Percentiles rank a stretch among this genome's conserved stretches.
Evolutionary conservation across 805 yeast species (phyloP).

Genomic region (Spathaspora boniae): DNA sequence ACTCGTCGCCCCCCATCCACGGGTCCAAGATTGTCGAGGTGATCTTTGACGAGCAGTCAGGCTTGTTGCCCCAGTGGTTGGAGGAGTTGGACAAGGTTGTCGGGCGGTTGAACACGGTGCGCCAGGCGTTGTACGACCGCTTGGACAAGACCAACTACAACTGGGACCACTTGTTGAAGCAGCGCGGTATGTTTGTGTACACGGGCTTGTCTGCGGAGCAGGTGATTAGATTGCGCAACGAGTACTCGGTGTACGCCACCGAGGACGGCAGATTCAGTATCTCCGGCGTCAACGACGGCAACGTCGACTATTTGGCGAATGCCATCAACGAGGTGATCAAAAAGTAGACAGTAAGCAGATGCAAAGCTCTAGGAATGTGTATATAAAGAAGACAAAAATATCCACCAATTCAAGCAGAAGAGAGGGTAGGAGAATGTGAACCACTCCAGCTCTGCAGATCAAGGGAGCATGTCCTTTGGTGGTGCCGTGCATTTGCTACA

Average conservation of each 20-base stretch:
- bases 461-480: no score
- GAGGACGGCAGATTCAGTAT: constrained; percentile 88
- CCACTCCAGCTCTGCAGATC: no score
- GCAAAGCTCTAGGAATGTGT: neutral
- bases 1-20: constrained; percentile 92
- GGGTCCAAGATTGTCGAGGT: constrained; percentile 87
- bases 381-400: constrained; percentile 5
- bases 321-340: constrained; percentile 52
- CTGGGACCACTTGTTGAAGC: constrained; percentile 86
- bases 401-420: no score
- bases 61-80: constrained; percentile 72
- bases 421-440: no score
- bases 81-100: constrained; percentile 76
- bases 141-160: constrained; percentile 60
- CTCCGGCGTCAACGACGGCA: constrained; percentile 79
- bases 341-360: constrained; percentile 11
- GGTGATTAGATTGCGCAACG: constrained; percentile 64
- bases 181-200: constrained; percentile 95
- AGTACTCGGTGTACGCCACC: constrained; percentile 80
- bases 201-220: constrained; percentile 76
- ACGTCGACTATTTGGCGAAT: constrained; percentile 71
- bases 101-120: constrained; percentile 70
- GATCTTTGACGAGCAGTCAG: constrained; percentile 51
- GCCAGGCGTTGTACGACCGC: constrained; percentile 58
- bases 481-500: no score